These are phyloP conservation scores for Eucalyptus victrix DNA, from an alignment of 345 rosid species.

Conservation along the genomic window DNA sequence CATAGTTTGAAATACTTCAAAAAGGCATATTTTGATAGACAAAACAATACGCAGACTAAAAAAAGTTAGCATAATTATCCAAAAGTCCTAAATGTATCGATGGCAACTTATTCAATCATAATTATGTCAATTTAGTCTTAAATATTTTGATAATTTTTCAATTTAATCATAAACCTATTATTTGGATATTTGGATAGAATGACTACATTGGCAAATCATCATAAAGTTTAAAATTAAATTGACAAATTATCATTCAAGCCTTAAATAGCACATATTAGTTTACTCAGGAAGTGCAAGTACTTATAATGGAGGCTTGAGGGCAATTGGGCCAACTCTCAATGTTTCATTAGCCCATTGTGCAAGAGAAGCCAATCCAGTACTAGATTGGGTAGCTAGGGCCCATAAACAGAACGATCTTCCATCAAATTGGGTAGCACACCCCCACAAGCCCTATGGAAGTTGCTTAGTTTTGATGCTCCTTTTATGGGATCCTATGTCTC, in stretches of 20 bases:
- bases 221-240: no score
- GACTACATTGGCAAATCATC: not conserved
- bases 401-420: not conserved
- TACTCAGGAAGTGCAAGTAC: not conserved
- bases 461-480: not conserved
- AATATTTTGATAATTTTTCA: no score
- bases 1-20: not conserved
- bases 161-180: not conserved
- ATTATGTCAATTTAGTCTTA: no score
- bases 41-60: not conserved
- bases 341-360: not conserved
- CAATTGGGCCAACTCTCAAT: not conserved
- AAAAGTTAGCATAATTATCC: not conserved
- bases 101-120: not conserved
- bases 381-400: not conserved
- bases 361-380: not conserved
- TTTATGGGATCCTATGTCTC: not conserved
- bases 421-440: not conserved
- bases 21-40: not conserved
- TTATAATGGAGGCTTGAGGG: not conserved
- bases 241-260: not conserved
- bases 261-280: not conserved
- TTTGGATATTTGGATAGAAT: no score
- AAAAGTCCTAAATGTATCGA: not conserved
- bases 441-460: not conserved